phyloP scores from a whole-genome alignment of 1,139 yeast genomes.

The Arxiozyma bovina region DNA sequence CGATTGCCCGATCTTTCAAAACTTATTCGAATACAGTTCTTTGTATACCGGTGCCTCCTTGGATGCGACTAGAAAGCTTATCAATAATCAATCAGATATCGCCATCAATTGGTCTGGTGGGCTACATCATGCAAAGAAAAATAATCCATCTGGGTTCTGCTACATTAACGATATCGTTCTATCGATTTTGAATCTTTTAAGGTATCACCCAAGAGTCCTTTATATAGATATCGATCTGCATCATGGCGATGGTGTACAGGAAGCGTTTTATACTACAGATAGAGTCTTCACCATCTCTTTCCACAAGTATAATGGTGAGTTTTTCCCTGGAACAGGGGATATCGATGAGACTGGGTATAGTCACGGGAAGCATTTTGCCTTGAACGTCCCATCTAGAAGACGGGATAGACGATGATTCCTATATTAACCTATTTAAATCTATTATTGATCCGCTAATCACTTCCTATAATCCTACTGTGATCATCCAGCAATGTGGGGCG shows the following conservation, averaged over 20 bases:
- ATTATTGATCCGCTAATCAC: slow-evolving; percentile 81
- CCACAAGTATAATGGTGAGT: slow-evolving; percentile 91
- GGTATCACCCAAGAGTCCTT: slow-evolving; percentile 84
- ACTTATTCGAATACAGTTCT: slow-evolving; percentile 78
- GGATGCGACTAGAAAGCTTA: slow-evolving; percentile 82
- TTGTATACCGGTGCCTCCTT: slow-evolving; percentile 87
- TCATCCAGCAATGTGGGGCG: slow-evolving; percentile 95
- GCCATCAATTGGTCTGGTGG: slow-evolving; percentile 99
- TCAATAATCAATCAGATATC: slow-evolving; percentile 80
- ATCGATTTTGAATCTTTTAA: slow-evolving; percentile 69
- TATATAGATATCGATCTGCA: slow-evolving; percentile 94
- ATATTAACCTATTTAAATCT: slow-evolving; percentile 66
- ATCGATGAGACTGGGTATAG: slow-evolving; percentile 82
- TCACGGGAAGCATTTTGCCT: slow-evolving; percentile 73
- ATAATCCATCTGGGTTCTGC: slow-evolving; percentile 91
- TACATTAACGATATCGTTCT: slow-evolving; percentile 91
- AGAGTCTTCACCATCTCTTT: slow-evolving; percentile 92
- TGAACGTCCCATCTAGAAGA: slow-evolving; percentile 92
- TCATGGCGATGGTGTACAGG: slow-evolving; percentile 98
- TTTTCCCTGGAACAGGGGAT: slow-evolving; percentile 94
- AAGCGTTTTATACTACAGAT: slow-evolving; percentile 91
- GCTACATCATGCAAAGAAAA: slow-evolving; percentile 90
- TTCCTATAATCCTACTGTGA: slow-evolving; percentile 79
- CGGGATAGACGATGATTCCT: slow-evolving; percentile 92
- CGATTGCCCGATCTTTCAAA: slow-evolving; percentile 96